Evolutionary conservation across 108 stramenopile genomes (phyloP), one percentile per base, ranked within the genome.

Genomic region (Skeletonema grethae): DNA sequence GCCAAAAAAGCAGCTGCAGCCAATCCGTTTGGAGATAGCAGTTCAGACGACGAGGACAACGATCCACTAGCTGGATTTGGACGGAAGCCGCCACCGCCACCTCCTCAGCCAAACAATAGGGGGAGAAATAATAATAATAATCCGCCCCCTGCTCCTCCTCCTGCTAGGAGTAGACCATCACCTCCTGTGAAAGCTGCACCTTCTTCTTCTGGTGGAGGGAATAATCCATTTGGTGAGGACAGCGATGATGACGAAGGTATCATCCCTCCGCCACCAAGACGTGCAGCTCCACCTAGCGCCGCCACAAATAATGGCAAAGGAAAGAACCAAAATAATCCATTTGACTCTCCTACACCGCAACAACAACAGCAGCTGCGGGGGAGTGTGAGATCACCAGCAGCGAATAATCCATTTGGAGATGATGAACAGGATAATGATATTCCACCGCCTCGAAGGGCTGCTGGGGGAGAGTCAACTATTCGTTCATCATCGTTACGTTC

Each of bases 321-420:
- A 12, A 36, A 39, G 11, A 65, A 15, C 28, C 65, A 48, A 15
- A 70, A 30, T 16, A 70, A 70, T 32, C 70, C 70, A 28, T 70
- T 70, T 32, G 70, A 53, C 7, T 48, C 46, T n/a, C 46, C 46
- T 7, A 5, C 46, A 18, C 41, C 62, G 24, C 62, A 61, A 35
- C 63, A 29, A 41, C 20, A 28, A 60, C 22, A 45, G 4, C 43
- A 45, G 43, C 43, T 4, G 43, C 43, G n/a, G 43, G 43, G 7
- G 34, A 34, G 34, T 34, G 34, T 34, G 10, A 38, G 2, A 11
- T 9, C 36, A 11, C 9, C 36, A 31, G 8, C 45, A 48, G 60
- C 8, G 10, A 36, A 28, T 20, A 75, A 75, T 69, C 73, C 73
- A 36, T 75, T 75, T 36, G 67, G 46, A 15, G 60, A 70, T 34